Evolutionary conservation across 2,329 filamentous ascomycete species (phyloP).

Genomic region (Moelleriella libera): DNA sequence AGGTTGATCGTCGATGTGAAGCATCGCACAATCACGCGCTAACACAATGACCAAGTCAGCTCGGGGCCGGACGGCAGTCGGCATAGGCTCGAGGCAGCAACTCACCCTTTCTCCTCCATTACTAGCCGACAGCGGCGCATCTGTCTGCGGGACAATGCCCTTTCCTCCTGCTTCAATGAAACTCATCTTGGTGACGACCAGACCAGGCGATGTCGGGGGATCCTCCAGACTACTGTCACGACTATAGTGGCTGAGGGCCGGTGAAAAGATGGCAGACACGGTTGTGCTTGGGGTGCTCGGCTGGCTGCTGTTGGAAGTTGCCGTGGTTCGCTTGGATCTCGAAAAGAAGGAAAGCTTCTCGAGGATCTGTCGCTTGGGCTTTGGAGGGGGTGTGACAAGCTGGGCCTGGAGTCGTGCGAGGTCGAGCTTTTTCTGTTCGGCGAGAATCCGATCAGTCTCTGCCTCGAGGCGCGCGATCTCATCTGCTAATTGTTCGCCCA

Average conservation of each 20-base stretch:
- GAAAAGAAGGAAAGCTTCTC: slow-evolving; percentile 33
- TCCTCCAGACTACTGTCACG: slow-evolving; percentile 19
- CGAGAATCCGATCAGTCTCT: slow-evolving; percentile 32
- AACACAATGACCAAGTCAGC: slow-evolving; percentile 1
- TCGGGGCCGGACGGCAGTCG: neutral
- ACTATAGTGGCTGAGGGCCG: slow-evolving; percentile 19
- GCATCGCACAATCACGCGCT: slow-evolving; percentile 62
- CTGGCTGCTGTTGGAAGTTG: slow-evolving; percentile 10
- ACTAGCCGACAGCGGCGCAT: slow-evolving; percentile 68
- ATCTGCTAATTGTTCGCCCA: slow-evolving; percentile 13
- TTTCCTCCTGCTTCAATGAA: slow-evolving; percentile 30
- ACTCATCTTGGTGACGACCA: slow-evolving; percentile 14
- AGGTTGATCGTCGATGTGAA: slow-evolving; percentile 54
- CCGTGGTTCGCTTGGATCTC: slow-evolving; percentile 24
- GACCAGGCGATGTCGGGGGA: slow-evolving; percentile 9
- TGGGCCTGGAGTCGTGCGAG: slow-evolving; percentile 29
- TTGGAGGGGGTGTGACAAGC: slow-evolving; percentile 18
- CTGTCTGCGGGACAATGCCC: slow-evolving; percentile 38
- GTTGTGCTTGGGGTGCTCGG: slow-evolving; percentile 18
- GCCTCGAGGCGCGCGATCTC: slow-evolving; percentile 29
- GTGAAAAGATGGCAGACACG: slow-evolving; percentile 19
- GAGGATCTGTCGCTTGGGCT: slow-evolving; percentile 24
- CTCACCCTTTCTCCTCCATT: slow-evolving; percentile 66
- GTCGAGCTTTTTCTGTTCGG: slow-evolving; percentile 35
- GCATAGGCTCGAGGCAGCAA: slow-evolving; percentile 5